phyloP scores from a whole-genome alignment of 2,329 filamentous ascomycete species.

The Didymella sp. region DNA sequence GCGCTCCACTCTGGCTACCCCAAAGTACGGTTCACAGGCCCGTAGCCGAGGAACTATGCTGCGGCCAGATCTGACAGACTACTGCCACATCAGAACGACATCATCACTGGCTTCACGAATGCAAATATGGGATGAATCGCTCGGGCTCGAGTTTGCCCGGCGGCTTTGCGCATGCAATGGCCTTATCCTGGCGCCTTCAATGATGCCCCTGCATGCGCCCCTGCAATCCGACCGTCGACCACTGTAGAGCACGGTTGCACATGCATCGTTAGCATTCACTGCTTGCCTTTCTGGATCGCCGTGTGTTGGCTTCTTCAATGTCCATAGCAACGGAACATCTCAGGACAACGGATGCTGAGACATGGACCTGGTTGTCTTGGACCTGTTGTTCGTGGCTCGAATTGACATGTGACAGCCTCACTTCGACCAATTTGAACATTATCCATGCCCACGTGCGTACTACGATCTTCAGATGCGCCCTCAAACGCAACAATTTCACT shows the following conservation, averaged over 20 bases:
- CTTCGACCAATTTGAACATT: not conserved
- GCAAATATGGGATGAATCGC: not conserved
- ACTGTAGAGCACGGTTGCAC: slow-evolving; percentile 19
- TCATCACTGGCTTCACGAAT: not conserved
- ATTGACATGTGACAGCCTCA: not conserved
- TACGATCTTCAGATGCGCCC: not conserved
- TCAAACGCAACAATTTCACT: not conserved
- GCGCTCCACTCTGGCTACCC: slow-evolving; percentile 25
- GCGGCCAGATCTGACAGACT: slow-evolving; percentile 9
- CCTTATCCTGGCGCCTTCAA: slow-evolving; percentile 7
- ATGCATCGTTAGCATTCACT: slow-evolving; percentile 18
- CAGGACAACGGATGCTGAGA: not conserved
- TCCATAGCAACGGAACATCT: not conserved
- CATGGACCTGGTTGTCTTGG: not conserved
- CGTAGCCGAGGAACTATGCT: slow-evolving; percentile 16
- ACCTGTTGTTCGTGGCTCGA: not conserved
- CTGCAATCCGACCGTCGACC: slow-evolving; percentile 18
- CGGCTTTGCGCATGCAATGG: slow-evolving; percentile 12
- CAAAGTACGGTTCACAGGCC: slow-evolving; percentile 17
- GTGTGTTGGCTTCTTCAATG: not conserved
- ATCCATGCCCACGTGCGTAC: not conserved
- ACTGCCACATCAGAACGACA: not conserved
- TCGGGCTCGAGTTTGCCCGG: slow-evolving; percentile 1
- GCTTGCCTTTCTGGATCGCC: not conserved
- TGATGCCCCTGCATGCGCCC: slow-evolving; percentile 26